phyloP scores from a whole-genome alignment of 2,329 filamentous ascomycete genomes.

The Venturia asperata region DNA sequence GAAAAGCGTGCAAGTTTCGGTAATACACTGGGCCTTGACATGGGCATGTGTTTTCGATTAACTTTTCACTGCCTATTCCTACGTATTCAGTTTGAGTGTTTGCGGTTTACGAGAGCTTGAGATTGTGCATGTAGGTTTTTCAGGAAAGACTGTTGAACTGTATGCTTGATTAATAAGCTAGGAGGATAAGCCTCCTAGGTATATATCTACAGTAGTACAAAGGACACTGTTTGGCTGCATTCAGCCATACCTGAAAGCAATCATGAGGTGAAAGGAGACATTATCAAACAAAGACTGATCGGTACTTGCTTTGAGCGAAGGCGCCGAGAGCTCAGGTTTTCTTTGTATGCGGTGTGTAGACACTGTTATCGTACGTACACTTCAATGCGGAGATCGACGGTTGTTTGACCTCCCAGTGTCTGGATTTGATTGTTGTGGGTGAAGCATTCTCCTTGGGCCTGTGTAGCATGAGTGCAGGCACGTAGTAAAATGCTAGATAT shows the following conservation, averaged over 20 bases:
- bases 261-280: too few species aligned
- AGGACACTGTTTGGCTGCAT: too few species aligned
- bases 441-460: not conserved
- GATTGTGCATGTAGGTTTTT: not conserved
- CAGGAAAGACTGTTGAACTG: not conserved
- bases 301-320: conserved; percentile 3
- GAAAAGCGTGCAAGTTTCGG: not conserved
- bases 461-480: not conserved
- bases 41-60: not conserved
- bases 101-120: not conserved
- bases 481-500: too few species aligned
- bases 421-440: too few species aligned
- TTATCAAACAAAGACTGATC: not conserved
- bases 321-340: conserved; percentile 9
- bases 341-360: not conserved
- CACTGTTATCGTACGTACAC: not conserved
- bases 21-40: not conserved
- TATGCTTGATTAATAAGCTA: too few species aligned
- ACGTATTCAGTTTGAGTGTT: not conserved
- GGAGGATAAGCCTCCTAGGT: too few species aligned
- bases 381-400: not conserved
- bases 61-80: not conserved
- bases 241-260: too few species aligned
- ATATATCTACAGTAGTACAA: too few species aligned
- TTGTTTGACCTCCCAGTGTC: not conserved